Evolutionary conservation across 495 filamentous ascomycete species (phyloP).

Genomic region (Daldinia vernicosa): DNA sequence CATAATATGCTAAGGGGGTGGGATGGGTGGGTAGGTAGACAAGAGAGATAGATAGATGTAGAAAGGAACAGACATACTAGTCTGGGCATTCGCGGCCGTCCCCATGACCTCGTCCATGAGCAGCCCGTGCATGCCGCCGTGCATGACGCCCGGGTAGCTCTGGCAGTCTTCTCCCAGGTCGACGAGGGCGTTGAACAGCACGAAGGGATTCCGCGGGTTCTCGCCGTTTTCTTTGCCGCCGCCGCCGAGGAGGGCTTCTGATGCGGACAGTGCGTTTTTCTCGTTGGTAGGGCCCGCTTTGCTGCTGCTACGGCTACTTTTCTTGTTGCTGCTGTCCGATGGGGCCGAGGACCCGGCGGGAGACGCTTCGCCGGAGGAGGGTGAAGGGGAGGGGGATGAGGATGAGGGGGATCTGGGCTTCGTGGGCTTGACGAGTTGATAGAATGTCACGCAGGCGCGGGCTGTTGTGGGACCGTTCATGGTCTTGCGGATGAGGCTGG

Average conservation of each 20-base stretch:
- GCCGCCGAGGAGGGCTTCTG: slow-evolving; percentile 16
- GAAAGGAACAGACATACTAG: slow-evolving; percentile 18
- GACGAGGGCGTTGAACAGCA: slow-evolving; percentile 58
- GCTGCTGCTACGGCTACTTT: background rate
- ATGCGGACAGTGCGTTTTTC: slow-evolving; percentile 6
- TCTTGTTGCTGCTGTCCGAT: background rate
- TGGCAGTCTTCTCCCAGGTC: slow-evolving; percentile 62
- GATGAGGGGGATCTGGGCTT: background rate
- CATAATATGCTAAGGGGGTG: too few relatives aligned
- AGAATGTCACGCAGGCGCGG: slow-evolving; percentile 56
- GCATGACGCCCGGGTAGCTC: slow-evolving; percentile 63
- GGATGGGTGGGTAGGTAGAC: too few relatives aligned
- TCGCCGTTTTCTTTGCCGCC: slow-evolving; percentile 36
- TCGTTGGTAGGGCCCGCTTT: too few relatives aligned
- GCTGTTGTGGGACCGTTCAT: slow-evolving; percentile 64
- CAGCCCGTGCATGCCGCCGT: slow-evolving; percentile 67
- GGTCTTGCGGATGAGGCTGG: slow-evolving; percentile 64
- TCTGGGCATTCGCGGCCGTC: slow-evolving; percentile 36
- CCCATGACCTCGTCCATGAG: slow-evolving; percentile 64
- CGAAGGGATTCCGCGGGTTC: slow-evolving; percentile 43
- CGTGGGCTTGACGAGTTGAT: slow-evolving; percentile 42
- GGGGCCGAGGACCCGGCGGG: slow-evolving; percentile 6
- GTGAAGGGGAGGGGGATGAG: background rate
- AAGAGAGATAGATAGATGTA: background rate
- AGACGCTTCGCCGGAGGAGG: background rate